Evolutionary conservation across 2,329 filamentous ascomycete genomes (phyloP).

Genomic region (Geosmithia putterillii): DNA sequence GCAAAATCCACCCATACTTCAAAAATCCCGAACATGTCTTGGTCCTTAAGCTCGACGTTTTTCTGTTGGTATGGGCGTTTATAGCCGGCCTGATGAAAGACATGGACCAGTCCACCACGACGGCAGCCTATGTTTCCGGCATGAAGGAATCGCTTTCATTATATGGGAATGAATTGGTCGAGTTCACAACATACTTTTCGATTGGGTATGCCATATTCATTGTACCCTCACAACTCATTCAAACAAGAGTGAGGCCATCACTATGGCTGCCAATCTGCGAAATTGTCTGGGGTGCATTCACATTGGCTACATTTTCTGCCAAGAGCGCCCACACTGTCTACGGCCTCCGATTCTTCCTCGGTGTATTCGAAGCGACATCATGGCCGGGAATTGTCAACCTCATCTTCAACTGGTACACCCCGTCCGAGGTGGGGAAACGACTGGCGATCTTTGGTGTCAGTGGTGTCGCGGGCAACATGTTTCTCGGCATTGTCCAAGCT

Average conservation of each 20-base stretch:
- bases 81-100: constrained; percentile 21
- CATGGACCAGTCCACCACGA: constrained; percentile 23
- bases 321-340: constrained; percentile 22
- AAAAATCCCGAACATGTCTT: constrained; percentile 17
- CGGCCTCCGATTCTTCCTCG: constrained; percentile 29
- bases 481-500: constrained; percentile 30
- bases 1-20: constrained; percentile 9
- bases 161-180: constrained; percentile 41
- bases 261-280: constrained; percentile 26
- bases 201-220: constrained; percentile 44
- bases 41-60: constrained; percentile 19
- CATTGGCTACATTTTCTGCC: constrained; percentile 15
- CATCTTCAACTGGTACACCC: constrained; percentile 31
- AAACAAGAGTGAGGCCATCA: constrained; percentile 24
- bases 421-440: constrained; percentile 24
- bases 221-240: constrained; percentile 23
- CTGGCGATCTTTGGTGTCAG: constrained; percentile 30
- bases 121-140: constrained; percentile 23
- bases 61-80: constrained; percentile 22
- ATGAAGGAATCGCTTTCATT: constrained; percentile 24
- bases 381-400: constrained; percentile 24
- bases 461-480: constrained; percentile 29
- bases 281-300: constrained; percentile 15
- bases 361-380: constrained; percentile 22
- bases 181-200: constrained; percentile 40